Percentiles rank a stretch among this genome's conserved stretches.
phyloP scores from a whole-genome alignment of 2,329 filamentous ascomycete species.

The Lasiodiplodia citricola region DNA sequence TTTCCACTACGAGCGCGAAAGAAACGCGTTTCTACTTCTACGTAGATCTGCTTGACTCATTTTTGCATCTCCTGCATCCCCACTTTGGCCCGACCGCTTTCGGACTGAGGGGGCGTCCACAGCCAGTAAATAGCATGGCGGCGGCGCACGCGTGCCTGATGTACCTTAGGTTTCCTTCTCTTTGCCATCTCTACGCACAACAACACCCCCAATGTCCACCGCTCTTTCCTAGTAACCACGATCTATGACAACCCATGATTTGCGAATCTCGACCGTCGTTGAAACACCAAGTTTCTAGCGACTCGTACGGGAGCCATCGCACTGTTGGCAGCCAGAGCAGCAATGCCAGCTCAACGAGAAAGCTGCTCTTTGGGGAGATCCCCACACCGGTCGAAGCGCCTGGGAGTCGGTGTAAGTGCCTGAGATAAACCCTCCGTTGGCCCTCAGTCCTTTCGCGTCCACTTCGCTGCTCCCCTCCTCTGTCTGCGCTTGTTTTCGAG shows the following conservation, averaged over 20 bases:
- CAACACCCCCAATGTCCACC: slow-evolving; percentile 23
- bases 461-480: slow-evolving; percentile 25
- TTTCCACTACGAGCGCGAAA: slow-evolving; percentile 40
- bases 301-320: slow-evolving; percentile 25
- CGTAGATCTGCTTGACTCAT: slow-evolving; percentile 44
- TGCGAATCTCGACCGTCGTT: slow-evolving; percentile 41
- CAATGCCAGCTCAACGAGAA: slow-evolving; percentile 42
- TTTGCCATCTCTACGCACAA: slow-evolving; percentile 9
- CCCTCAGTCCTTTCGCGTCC: slow-evolving; percentile 23
- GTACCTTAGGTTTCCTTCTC: slow-evolving; percentile 36
- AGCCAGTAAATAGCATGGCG: slow-evolving; percentile 29
- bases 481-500: neutral
- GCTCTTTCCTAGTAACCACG: slow-evolving; percentile 8
- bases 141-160: slow-evolving; percentile 38
- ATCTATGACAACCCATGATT: slow-evolving; percentile 37
- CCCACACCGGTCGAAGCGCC: slow-evolving; percentile 48
- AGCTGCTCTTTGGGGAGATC: slow-evolving; percentile 57
- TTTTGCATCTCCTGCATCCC: slow-evolving; percentile 49
- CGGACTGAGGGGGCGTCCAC: slow-evolving; percentile 3
- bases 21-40: slow-evolving; percentile 43
- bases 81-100: slow-evolving; percentile 25
- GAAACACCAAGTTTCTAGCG: slow-evolving; percentile 25
- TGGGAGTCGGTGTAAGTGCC: slow-evolving; percentile 27
- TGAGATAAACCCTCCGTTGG: slow-evolving; percentile 23
- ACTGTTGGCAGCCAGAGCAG: slow-evolving; percentile 43